Base-by-base conservation (phyloP, 768 basidiomycete species). In the Phylloporus scabripes region DNA sequence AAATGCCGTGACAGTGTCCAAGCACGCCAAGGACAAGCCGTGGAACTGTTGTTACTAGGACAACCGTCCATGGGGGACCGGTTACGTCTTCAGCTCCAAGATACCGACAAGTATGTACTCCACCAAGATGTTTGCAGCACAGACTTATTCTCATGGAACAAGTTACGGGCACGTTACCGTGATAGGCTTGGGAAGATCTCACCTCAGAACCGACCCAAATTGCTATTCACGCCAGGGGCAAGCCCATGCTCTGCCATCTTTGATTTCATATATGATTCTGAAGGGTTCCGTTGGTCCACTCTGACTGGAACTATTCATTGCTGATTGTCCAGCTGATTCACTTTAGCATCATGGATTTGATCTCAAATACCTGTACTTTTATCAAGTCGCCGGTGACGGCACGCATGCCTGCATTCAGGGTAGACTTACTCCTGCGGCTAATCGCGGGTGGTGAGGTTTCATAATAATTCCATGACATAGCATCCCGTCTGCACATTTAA, bases 401-500 rank as follows among this genome's bases (percentile, higher is more conserved):
- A 15, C 23, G 14, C 20, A 23, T 7, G 20, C 24, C 15, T 28
- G 31, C n/a, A 5, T 17, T 36, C 52, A 49, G 47, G 52, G 37
- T 6, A 7, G 34, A 36, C 8, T n/a, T n/a, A n/a, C n/a, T n/a
- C n/a, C n/a, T n/a, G n/a, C n/a, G n/a, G n/a, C n/a, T 47, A 37
- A 47, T 32, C 14, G 9, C 10, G n/a, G 4, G 10, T 12, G 41
- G 41, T 42, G 41, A 42, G 26, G 29, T 23, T 24, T 41, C 39
- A 24, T 26, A 41, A 2, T 41, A 41, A 43, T 20, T 21, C 42
- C 42, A 12, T 32, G 42, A 32, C 42, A 43, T 8, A 18, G 5
- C 23, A 24, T 21, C 37, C 38, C 36, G 20, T 17, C 36, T 37
- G 20, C 4, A n/a, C 49, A 46, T 50, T 37, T 43, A 51, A 60